phyloP scores from a whole-genome alignment of 805 yeast genomes.

The Danielia oregonensis region DNA sequence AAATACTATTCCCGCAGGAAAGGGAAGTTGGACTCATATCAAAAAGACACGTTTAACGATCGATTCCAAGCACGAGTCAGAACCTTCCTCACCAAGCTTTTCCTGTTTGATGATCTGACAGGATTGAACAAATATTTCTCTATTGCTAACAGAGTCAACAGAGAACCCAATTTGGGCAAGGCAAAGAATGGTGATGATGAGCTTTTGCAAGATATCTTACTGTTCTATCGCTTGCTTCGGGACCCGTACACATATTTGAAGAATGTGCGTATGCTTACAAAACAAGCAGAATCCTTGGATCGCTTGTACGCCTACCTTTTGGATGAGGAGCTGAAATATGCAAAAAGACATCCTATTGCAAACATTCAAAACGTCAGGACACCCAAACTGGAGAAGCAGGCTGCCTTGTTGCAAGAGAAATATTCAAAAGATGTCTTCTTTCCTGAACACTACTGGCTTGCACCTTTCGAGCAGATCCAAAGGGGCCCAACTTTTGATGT shows the following conservation, averaged over 20 bases:
- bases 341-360: constrained; percentile 10
- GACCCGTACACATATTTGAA: constrained; percentile 34
- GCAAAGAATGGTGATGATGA: constrained; percentile 20
- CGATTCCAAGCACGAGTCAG: constrained; percentile 34
- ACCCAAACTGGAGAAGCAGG: constrained; percentile 15
- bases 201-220: constrained; percentile 31
- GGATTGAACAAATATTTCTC: constrained; percentile 41
- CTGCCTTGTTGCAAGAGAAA: constrained; percentile 15
- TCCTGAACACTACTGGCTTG: constrained; percentile 35
- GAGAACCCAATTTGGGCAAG: constrained; percentile 19
- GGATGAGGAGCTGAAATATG: constrained; percentile 25
- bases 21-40: constrained; percentile 23
- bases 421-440: constrained; percentile 21
- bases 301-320: constrained; percentile 28
- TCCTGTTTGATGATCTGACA: constrained; percentile 40
- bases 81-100: constrained; percentile 28
- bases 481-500: constrained; percentile 15
- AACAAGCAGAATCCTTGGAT: constrained; percentile 20
- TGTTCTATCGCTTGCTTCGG: constrained; percentile 26
- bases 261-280: constrained; percentile 18
- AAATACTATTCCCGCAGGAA: constrained; percentile 17
- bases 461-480: constrained; percentile 24
- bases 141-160: constrained; percentile 23
- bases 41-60: constrained; percentile 39
- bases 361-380: constrained; percentile 17